A percentile compares a stretch with the other conserved stretches of the same genome.
phyloP scores from a whole-genome alignment of 108 stramenopile genomes.

The Aurantiochytrium sp. region DNA sequence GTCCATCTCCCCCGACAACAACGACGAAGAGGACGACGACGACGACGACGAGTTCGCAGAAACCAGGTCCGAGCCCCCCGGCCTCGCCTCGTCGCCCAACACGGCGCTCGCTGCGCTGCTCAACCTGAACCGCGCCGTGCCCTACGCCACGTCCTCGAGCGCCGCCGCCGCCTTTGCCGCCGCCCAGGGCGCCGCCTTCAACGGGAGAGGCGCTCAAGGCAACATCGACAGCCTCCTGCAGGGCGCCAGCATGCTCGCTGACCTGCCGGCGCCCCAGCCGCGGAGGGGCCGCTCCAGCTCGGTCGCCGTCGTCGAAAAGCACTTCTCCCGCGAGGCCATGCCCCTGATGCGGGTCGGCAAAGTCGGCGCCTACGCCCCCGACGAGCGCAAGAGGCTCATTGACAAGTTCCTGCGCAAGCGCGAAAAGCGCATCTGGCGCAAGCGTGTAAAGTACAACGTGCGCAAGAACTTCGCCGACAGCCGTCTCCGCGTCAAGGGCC shows the following conservation, averaged over 20 bases:
- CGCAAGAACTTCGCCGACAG: conserved; percentile 96
- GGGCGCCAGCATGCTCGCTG: background rate
- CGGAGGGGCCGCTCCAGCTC: background rate
- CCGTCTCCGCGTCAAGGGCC: conserved; percentile 88
- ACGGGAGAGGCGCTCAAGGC: background rate
- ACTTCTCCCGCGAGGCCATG: conserved; percentile 21
- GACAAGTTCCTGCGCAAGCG: conserved; percentile 84
- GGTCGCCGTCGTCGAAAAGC: conserved; percentile 13
- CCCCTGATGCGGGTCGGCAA: conserved; percentile 9
- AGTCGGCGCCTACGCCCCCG: conserved; percentile 93
- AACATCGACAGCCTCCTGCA: background rate
- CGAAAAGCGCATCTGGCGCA: conserved; percentile 87
- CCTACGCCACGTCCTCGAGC: too few species aligned
- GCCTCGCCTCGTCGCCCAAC: background rate
- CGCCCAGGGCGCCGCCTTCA: too few species aligned
- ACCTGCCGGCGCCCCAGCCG: background rate
- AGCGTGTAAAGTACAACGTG: conserved; percentile 95
- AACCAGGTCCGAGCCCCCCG: background rate
- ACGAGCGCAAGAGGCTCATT: conserved; percentile 75
- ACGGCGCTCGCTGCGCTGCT: background rate
- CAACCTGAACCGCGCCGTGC: background rate
- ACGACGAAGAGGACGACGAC: background rate
- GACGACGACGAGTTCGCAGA: background rate
- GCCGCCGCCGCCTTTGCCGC: too few species aligned
- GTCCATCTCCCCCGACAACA: background rate